A percentile compares a stretch with the other conserved stretches of the same genome.
phyloP scores from a whole-genome alignment of 2,329 filamentous ascomycete species.

The Didymella sp. region DNA sequence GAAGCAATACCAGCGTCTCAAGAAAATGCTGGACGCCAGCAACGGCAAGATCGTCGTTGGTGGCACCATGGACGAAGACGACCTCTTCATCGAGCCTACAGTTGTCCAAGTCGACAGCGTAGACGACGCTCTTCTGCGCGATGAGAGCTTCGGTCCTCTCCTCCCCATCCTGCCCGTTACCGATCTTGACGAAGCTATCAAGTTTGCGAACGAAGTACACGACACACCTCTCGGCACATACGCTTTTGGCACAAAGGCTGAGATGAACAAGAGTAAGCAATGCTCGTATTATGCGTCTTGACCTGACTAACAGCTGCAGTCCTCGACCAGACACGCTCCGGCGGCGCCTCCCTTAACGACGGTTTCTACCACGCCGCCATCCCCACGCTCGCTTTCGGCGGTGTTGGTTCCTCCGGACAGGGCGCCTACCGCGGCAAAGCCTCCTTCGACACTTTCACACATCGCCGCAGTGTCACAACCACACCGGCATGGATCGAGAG shows the following conservation, averaged over 20 bases:
- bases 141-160: conserved; percentile 94
- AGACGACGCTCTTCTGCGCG: conserved; percentile 77
- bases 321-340: conserved; percentile 58
- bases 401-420: conserved; percentile 78
- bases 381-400: conserved; percentile 78
- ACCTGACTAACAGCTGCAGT: conserved; percentile 34
- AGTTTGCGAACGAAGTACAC: conserved; percentile 79
- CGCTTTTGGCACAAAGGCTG: conserved; percentile 80
- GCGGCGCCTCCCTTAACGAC: conserved; percentile 60
- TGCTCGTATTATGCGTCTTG: background rate
- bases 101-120: conserved; percentile 80
- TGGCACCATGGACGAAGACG: conserved; percentile 78
- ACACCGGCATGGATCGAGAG: conserved; percentile 73
- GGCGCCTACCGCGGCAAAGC: conserved; percentile 80
- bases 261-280: conserved; percentile 72
- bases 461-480: conserved; percentile 65
- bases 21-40: conserved; percentile 86
- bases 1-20: conserved; percentile 79
- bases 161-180: conserved; percentile 82
- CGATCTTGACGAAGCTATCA: conserved; percentile 83
- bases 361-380: conserved; percentile 75
- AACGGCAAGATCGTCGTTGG: conserved; percentile 87
- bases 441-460: conserved; percentile 73
- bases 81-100: conserved; percentile 89
- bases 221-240: conserved; percentile 84